Base-by-base conservation (phyloP, 2,329 filamentous ascomycete genomes). In the Drechmeria coniospora region DNA sequence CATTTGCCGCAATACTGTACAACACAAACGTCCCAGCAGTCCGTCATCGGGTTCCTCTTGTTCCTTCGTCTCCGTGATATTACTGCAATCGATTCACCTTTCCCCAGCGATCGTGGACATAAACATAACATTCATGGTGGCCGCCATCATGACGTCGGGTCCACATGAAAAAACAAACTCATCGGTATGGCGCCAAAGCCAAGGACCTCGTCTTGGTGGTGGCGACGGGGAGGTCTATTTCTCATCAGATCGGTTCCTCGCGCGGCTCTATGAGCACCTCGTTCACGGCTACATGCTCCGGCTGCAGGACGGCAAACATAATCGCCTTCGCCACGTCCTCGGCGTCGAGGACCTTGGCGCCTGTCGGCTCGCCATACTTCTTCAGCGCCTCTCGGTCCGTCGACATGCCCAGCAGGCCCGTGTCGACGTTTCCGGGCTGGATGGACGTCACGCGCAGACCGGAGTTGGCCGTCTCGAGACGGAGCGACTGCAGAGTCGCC, bases 231-330 rank as follows among this genome's bases (percentile, higher is more conserved):
- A n/a, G n/a, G n/a, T n/a, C n/a, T n/a, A n/a, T n/a, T n/a, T n/a
- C 24, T 10, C 17, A 15, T 36, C 40, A 81, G 35, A 80, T 79
- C 8, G 78, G 78, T 55, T 82, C 78, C 39, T 82, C 78, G 25
- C 78, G 58, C 10, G 78, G 78, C 57, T 83, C 78, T 46, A 87
- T 79, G 47, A 87, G 48, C 4, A 87, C 65, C 57, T 87, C 80
- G 38, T 87, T 87, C 2, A 87, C 74, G 22, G 77, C 69, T 23
- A 86, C 79, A 53, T 86, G 74, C 29, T 68, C 61, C 1, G 79
- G 79, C 58, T 84, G 78, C 34, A 66, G 67, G 12, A 87, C 56
- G 1, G 80, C 80, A 50, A 75, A 84, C 4, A 84, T 61, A 43
- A 87, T 81, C 8, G 75, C 66, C 8, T 59, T 62, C 0, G 80